Base-by-base conservation (phyloP, 2,329 filamentous ascomycete species). In the Pseudogymnoascus sp. region DNA sequence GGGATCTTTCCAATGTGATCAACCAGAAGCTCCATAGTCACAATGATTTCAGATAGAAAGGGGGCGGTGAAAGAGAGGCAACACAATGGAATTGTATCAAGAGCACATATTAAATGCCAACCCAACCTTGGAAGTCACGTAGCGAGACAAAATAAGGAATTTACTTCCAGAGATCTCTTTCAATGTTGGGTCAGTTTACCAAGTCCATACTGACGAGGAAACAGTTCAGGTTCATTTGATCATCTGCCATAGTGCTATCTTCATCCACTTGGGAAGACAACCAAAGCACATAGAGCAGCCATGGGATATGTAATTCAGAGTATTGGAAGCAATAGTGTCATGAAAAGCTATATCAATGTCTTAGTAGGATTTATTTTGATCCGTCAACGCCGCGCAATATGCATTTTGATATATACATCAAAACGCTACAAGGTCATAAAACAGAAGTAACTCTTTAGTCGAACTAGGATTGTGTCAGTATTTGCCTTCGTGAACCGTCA, bases 311-410 rank as follows among this genome's bases (percentile, higher is more conserved):
- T 21, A 56, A 36, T 34, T 56, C 28, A 56, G 16, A 8, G 18
- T 36, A 18, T 34, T 56, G 49, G 25, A 56, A 18, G 49, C 49
- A 34, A 56, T 56, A 56, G 28, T 56, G 28, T 34, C 49, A 56
- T 56, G 49, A 56, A 56, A 56, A 56, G 49, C 49, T 56, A 56
- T 56, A 34, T 56, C 49, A 56, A 56, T 56, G 49, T 56, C 49
- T 56, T 34, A 11, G 49, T 34, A 56, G 49, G 49, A 56, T 56
- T 56, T 56, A 34, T 56, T 56, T 56, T 56, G 49, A 56, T 56
- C 49, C 49, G 49, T 56, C 49, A 56, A 56, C 49, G 49, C 49
- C 49, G 49, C 49, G 49, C 49, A 56, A 56, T 56, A 56, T 56
- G 49, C 49, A 34, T 56, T 56, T 21, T 56, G 49, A 56, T 56